Evolutionary conservation across 306 rosid genomes (phyloP), one percentile per base, ranked within the genome.

Genomic region (Cajanus cajan): DNA sequence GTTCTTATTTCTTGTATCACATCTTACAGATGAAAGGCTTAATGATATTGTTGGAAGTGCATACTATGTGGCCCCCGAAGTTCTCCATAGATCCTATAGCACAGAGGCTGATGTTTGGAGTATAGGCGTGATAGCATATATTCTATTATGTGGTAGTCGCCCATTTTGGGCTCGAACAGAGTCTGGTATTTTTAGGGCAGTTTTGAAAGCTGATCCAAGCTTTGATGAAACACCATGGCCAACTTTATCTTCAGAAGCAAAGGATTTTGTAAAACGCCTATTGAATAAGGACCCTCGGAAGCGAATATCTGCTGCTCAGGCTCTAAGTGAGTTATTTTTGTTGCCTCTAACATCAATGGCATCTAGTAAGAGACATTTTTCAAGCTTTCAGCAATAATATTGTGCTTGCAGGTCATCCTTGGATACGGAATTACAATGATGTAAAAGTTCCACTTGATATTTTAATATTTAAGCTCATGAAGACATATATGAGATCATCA

Each of bases 91-190:
- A 82, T 89, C 97, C 71, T 96, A 96, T 74, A 86, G 84, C 82
- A 91, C 97, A 54, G 99, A 96, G 86, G 99, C 99, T 41, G 99
- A 96, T 84, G 97, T 90, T 19, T 96, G 99, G 99, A 96, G 99
- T 73, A 77, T 96, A 79, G 99, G 99, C 7, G 99, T 96, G 52
- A 93, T 96, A 74, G 98, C 99, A 74, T 96, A 96, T 88, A 96
- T 96, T 85, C 93, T 96, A 47, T 82, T 96, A 84, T 96, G 99
- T 57, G 99, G 99, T 74, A 96, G 99, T 87, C 99, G 98, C 19
- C 99, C 99, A 12, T 96, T 95, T 90, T 96, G 99, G 99, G 97
- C 99, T 55, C 88, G 98, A 57, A 91, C 98, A 0, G 99, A 96
- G 83, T 96, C 99, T 5, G 99, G 98, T 61, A 96, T 96, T 70